phyloP scores from a whole-genome alignment of 495 filamentous ascomycete genomes.

The Lophiostoma macrostomum region DNA sequence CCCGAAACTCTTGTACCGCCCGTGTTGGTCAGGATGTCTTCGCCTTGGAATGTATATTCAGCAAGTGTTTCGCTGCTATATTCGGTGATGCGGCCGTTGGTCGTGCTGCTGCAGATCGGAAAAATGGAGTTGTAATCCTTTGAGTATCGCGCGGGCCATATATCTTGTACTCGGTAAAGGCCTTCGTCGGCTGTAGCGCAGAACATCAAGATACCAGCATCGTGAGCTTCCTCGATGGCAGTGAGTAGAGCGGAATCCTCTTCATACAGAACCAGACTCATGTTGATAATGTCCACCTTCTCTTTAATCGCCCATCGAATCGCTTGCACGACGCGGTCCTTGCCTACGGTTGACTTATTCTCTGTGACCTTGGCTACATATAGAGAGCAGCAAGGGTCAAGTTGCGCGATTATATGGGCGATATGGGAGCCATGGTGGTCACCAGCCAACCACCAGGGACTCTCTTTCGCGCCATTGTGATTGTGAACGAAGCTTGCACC shows the following conservation, averaged over 20 bases:
- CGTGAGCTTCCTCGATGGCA: not conserved
- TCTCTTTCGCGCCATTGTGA: conserved; percentile 1
- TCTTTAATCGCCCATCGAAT: conserved; percentile 8
- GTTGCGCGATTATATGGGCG: conserved; percentile 1
- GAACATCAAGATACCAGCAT: not conserved
- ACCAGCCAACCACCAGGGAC: conserved; percentile 1
- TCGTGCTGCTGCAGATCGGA: not conserved
- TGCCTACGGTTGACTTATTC: not conserved
- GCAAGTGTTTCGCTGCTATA: conserved; percentile 6
- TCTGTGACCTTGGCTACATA: conserved; percentile 10
- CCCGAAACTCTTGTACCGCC: not conserved
- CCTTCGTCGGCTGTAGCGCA: conserved; percentile 8
- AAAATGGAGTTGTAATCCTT: not conserved
- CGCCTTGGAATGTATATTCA: conserved; percentile 1
- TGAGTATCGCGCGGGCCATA: conserved; percentile 1
- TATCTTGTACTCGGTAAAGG: not conserved
- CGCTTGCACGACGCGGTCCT: not conserved
- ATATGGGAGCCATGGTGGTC: conserved; percentile 12
- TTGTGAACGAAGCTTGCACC: conserved; percentile 3
- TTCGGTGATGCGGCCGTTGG: conserved; percentile 1
- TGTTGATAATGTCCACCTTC: conserved; percentile 11
- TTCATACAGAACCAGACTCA: conserved; percentile 7
- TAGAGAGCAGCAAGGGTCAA: conserved; percentile 1
- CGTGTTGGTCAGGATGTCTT: conserved; percentile 1
- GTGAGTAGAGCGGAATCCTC: not conserved